Evolutionary conservation across 805 yeast species (phyloP), one percentile per base, ranked within the genome.

Genomic region (Metschnikowia corniflorae): DNA sequence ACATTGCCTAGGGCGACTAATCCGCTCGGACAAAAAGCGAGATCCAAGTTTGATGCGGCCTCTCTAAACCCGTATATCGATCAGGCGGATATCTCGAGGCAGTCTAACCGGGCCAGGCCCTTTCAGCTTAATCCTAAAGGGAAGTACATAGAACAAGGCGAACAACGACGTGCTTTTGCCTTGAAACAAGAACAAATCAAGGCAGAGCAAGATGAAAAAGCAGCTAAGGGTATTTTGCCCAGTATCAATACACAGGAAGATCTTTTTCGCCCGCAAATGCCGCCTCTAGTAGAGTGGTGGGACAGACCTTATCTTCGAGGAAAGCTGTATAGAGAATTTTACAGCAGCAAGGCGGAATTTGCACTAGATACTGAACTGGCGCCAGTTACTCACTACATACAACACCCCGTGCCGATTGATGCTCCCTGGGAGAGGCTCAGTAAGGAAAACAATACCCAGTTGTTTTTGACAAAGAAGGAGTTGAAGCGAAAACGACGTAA

Each of bases 261-360:
- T 14, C 54, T 63, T 7, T 83, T 71, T 50, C 57, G 62, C 35
- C 63, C 63, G 0, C 55, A 52, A 0, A 52, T 42, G 14, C 88
- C 89, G 1, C 95, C 95, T 0, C 43, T 39, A 2, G 59, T 80
- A 2, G 96, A 88, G 57, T 87, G 96, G 96, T 91, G 97, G 97
- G 96, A 91, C 60, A 55, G 60, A 36, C 77, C 77, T 2, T 74
- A 77, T 31, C 47, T 83, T 2, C 56, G 56, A 26, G 65, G 63
- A 18, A 57, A 58, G 3, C 53, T 53, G 26, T 71, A 75, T 46
- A 55, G 54, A 2, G 51, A 63, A 26, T 40, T 68, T n/a, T 51
- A 57, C 5, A 63, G 61, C 8, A 43, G 34, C 1, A 34, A 45
- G 2, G 21, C 30, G 10, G 46, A 51, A 10, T 33, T 61, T 1